Base-by-base conservation (phyloP, 352 stramenopile species). In the Stramenopiles sp. region DNA sequence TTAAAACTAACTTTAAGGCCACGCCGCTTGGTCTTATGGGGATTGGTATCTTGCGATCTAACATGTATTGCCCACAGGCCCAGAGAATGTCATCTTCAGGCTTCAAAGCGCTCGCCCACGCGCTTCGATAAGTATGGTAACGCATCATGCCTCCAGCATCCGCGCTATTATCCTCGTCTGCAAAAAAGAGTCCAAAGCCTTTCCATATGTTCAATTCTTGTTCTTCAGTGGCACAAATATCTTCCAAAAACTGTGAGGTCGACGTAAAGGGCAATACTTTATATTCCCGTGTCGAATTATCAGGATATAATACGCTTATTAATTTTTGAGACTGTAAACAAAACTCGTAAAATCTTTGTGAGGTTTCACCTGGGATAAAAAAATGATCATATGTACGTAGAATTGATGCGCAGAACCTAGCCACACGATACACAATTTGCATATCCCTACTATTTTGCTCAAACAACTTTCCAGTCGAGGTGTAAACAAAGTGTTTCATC, bases 311-410 rank as follows among this genome's bases (percentile, higher is more conserved):
- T 14, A 78, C 31, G 4, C 8, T 4, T 33, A 78, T 14, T 14
- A 33, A 4, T 78, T 33, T 31, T 33, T 4, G 71, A 33, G 30
- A 31, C 8, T 31, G 31, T 33, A 78, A 78, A 78, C 30, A 14
- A 78, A 33, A 78, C 31, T 78, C 71, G 14, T 14, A 78, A 78
- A 78, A 33, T 78, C 71, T 78, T 8, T 78, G 4, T 14, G 71
- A 78, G 4, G 71, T 8, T 78, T 31, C 71, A 31, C 30, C 4
- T 33, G 30, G 71, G 4, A 14, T 14, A 33, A 33, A 78, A 33
- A 33, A 78, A 33, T 78, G 14, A 14, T 78, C 31, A 33, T 78
- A 78, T 14, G 4, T 33, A 31, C 30, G 4, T 33, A 78, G 22
- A 33, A 33, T 33, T 78, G 31, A 14, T 78, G 71, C 71, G 14